These are phyloP conservation scores for Usnea hakonensis DNA, from an alignment of 495 filamentous ascomycete genomes.

Conservation along the genomic window DNA sequence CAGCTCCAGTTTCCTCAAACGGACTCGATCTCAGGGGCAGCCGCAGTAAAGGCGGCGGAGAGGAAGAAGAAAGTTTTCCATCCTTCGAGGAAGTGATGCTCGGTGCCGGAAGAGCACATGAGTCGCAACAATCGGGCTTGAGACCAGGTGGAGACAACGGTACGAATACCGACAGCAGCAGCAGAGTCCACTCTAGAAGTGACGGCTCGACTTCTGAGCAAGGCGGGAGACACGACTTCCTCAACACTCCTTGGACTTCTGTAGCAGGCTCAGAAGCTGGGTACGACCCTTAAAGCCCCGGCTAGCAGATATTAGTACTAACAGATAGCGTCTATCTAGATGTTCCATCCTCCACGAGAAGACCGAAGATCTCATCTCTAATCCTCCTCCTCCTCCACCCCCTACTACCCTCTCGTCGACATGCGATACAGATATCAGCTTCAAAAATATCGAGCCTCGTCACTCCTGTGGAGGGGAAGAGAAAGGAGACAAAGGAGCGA, in stretches of 20 bases:
- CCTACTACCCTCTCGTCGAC: neutral
- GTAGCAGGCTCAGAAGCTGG: conserved; percentile 2
- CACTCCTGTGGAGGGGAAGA: neutral
- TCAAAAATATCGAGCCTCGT: conserved; percentile 1
- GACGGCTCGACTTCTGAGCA: neutral
- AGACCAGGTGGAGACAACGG: neutral
- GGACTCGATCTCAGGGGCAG: too few species aligned
- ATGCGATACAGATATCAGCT: neutral
- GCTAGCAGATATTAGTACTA: neutral
- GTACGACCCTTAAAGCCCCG: conserved; percentile 2
- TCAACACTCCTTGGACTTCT: conserved; percentile 1
- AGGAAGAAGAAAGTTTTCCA: neutral
- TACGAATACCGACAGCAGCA: neutral
- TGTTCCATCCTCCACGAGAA: conserved; percentile 1
- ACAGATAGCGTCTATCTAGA: conserved; percentile 7
- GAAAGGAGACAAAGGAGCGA: neutral
- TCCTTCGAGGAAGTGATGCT: neutral
- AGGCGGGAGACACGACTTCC: neutral
- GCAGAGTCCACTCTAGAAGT: neutral
- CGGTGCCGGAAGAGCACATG: neutral
- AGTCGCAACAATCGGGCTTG: neutral
- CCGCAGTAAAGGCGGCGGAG: neutral
- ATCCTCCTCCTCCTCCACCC: neutral
- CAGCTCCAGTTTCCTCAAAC: too few species aligned
- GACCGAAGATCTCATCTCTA: conserved; percentile 2